Conservation (phyloP, 1,284 basidiomycete genomes). For the Vanrija pseudolonga region DNA sequence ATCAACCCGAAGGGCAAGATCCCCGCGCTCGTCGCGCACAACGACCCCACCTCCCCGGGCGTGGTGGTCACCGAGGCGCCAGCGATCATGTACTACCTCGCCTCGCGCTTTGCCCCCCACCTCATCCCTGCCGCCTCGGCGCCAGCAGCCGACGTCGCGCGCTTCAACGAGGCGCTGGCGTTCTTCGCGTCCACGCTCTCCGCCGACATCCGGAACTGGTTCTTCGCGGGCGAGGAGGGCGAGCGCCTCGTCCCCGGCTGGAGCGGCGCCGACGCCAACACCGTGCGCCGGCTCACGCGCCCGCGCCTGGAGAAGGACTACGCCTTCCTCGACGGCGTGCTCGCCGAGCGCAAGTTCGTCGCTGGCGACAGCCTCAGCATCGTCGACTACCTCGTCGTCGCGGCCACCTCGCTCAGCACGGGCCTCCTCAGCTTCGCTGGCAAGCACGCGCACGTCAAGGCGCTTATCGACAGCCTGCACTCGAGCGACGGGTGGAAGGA, state of each 20-base stretch:
- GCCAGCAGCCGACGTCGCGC: conserved; percentile 1
- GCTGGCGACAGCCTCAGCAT: background rate
- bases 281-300: conserved; percentile 9
- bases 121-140: conserved; percentile 7
- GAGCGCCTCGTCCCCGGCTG: background rate
- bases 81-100: conserved; percentile 18
- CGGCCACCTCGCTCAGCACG: background rate
- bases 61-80: conserved; percentile 19
- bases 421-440: no score
- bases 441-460: no score
- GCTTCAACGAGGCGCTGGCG: conserved; percentile 19
- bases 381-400: conserved; percentile 11
- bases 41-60: background rate
- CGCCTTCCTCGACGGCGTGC: background rate
- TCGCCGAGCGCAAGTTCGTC: conserved; percentile 1
- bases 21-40: conserved; percentile 15
- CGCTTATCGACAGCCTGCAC: no score
- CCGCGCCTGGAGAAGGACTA: conserved; percentile 7
- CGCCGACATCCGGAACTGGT: conserved; percentile 24
- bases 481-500: no score
- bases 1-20: conserved; percentile 26
- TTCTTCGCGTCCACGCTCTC: conserved; percentile 21
- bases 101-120: conserved; percentile 8
- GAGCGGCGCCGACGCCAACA: background rate
- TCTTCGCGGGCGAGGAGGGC: conserved; percentile 22